Percentiles rank a stretch among this genome's conserved stretches.
Conservation (phyloP, 2,329 filamentous ascomycete genomes). For the Sporothrix phasma region DNA sequence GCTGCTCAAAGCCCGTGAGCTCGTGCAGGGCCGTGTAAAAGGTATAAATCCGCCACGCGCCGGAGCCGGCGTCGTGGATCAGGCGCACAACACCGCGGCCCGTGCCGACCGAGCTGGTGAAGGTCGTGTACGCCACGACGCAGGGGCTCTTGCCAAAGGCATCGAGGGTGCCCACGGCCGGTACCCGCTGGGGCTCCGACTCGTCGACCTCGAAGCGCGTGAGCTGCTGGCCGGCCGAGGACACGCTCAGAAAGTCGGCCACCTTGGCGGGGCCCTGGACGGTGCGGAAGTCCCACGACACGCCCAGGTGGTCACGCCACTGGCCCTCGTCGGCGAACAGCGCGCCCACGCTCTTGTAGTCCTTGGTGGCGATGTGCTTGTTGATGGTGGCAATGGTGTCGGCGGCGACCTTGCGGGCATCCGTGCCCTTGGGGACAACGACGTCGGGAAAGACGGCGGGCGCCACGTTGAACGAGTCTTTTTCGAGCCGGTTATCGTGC, state of each 20-base stretch:
- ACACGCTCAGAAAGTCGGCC: constrained; percentile 28
- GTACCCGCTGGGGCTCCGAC: constrained; percentile 34
- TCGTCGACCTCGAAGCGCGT: constrained; percentile 36
- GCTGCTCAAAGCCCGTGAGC: constrained; percentile 45
- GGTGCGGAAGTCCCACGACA: constrained; percentile 48
- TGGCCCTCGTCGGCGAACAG: constrained; percentile 39
- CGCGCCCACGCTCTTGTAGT: constrained; percentile 27
- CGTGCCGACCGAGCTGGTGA: constrained; percentile 42
- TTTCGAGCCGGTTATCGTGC: constrained; percentile 22
- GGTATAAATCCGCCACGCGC: constrained; percentile 52
- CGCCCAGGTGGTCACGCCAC: constrained; percentile 49
- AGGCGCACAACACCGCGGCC: constrained; percentile 49
- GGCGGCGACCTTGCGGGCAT: constrained; percentile 31
- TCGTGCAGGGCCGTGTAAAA: constrained; percentile 50
- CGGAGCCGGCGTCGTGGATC: constrained; percentile 29
- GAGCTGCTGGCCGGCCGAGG: constrained; percentile 28
- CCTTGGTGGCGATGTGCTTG: constrained; percentile 27
- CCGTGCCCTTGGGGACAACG: constrained; percentile 22
- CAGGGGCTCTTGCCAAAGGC: constrained; percentile 38
- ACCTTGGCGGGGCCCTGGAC: constrained; percentile 35
- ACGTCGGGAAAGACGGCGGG: constrained; percentile 34
- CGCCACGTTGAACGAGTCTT: constrained; percentile 46
- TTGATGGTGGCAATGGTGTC: constrained; percentile 34
- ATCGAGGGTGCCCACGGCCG: constrained; percentile 39
- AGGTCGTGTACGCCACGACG: constrained; percentile 46